phyloP scores from a whole-genome alignment of 192 early-diverging fungal genomes.

The Thamnidium elegans region DNA sequence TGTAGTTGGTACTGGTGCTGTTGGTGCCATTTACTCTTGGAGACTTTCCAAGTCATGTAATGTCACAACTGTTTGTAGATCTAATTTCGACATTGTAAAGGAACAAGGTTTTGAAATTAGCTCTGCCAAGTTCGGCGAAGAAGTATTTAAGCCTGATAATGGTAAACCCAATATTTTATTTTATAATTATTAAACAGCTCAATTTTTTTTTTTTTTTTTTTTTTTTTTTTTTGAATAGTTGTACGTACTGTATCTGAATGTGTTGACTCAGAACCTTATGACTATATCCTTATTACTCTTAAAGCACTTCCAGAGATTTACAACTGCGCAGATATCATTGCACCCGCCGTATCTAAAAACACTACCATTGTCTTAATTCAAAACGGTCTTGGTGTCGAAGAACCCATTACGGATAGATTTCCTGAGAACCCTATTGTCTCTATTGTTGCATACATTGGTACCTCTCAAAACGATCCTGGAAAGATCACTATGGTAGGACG shows the following conservation, averaged over 20 bases:
- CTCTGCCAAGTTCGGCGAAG: constrained; percentile 54
- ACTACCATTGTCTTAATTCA: constrained; percentile 68
- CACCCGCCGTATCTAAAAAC: constrained; percentile 45
- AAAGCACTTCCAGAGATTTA: constrained; percentile 65
- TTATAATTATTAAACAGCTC: no score
- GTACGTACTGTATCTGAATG: constrained; percentile 30
- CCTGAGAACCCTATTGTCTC: constrained; percentile 61
- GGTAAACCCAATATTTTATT: constrained; percentile 20
- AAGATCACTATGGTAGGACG: constrained; percentile 48
- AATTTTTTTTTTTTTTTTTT: neutral
- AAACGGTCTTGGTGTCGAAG: constrained; percentile 70
- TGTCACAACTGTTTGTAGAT: constrained; percentile 65
- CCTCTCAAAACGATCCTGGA: constrained; percentile 53
- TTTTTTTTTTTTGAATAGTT: constrained; percentile 23
- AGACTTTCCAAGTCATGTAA: constrained; percentile 53
- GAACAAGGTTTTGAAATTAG: constrained; percentile 54
- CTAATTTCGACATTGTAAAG: constrained; percentile 58
- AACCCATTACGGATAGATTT: constrained; percentile 53
- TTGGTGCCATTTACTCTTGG: constrained; percentile 65
- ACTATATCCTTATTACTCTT: constrained; percentile 61
- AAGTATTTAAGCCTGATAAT: constrained; percentile 49
- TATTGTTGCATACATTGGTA: constrained; percentile 61
- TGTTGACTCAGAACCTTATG: constrained; percentile 42
- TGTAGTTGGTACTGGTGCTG: constrained; percentile 65
- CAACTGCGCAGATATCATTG: constrained; percentile 56